A percentile compares a stretch with the other conserved stretches of the same genome.
These are phyloP conservation scores for Annona squamosa DNA, from an alignment of 164 flowering plant species.

Conservation along the genomic window DNA sequence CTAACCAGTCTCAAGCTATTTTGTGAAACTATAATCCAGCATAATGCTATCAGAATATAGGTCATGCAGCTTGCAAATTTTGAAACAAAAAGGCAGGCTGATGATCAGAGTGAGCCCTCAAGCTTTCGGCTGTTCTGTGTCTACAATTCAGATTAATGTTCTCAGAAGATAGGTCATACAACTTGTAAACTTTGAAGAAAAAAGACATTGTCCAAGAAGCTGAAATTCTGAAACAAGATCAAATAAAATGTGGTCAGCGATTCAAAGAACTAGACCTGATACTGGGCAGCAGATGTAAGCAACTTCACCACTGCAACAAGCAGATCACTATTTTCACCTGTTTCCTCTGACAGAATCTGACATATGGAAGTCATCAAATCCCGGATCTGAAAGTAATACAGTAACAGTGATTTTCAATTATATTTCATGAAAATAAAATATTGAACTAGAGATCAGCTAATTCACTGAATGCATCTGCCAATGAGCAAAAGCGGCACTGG, in stretches of 20 bases:
- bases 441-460: neutral
- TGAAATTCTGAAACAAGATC: neutral
- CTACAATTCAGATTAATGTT: too few species aligned
- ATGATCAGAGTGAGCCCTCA: neutral
- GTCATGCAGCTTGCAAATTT: too few species aligned
- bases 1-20: too few species aligned
- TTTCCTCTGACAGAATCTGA: constrained; percentile 36
- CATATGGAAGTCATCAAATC: constrained; percentile 40
- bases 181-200: neutral
- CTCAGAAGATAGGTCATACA: neutral
- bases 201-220: neutral
- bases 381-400: constrained; percentile 42
- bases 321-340: constrained; percentile 49
- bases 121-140: neutral
- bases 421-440: too few species aligned
- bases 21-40: too few species aligned
- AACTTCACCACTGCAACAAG: constrained; percentile 45
- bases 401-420: constrained; percentile 1
- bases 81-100: too few species aligned
- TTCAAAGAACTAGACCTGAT: constrained; percentile 54
- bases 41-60: too few species aligned
- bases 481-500: neutral
- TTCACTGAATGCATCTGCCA: neutral
- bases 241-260: neutral
- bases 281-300: constrained; percentile 65